Conservation (phyloP, 2,329 filamentous ascomycete genomes). For the Alternaria metachromatica region DNA sequence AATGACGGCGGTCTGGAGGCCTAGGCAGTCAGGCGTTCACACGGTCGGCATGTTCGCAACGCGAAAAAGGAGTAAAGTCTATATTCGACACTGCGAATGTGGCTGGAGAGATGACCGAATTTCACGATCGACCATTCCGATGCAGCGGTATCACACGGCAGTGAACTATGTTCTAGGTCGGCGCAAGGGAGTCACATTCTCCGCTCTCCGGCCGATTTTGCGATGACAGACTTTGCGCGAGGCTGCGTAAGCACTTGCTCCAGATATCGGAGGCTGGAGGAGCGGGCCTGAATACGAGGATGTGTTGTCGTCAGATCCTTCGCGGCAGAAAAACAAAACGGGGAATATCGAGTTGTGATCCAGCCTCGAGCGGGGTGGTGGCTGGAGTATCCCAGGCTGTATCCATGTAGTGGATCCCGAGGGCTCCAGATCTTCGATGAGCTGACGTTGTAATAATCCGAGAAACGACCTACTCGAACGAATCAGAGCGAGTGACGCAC, state of each 20-base stretch:
- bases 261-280: not conserved
- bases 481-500: constrained; percentile 6
- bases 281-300: constrained; percentile 2
- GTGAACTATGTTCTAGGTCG: not conserved
- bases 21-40: constrained; percentile 1
- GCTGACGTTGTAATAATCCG: not conserved
- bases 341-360: constrained; percentile 2
- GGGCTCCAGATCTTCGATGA: not conserved
- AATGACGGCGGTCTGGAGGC: constrained; percentile 15
- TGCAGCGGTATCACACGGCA: not conserved
- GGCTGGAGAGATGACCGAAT: not conserved
- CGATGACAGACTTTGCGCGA: not conserved
- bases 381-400: not conserved
- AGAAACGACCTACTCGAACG: not conserved
- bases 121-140: not conserved
- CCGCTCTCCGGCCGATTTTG: not conserved
- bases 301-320: constrained; percentile 10
- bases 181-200: not conserved
- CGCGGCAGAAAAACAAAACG: not conserved
- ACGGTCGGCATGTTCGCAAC: not conserved
- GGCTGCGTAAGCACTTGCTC: constrained; percentile 1
- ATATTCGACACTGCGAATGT: not conserved
- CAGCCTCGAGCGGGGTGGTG: not conserved
- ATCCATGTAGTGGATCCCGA: not conserved
- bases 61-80: not conserved